Evolutionary conservation across 2,329 filamentous ascomycete genomes (phyloP).

Genomic region (Cadophora sp.): DNA sequence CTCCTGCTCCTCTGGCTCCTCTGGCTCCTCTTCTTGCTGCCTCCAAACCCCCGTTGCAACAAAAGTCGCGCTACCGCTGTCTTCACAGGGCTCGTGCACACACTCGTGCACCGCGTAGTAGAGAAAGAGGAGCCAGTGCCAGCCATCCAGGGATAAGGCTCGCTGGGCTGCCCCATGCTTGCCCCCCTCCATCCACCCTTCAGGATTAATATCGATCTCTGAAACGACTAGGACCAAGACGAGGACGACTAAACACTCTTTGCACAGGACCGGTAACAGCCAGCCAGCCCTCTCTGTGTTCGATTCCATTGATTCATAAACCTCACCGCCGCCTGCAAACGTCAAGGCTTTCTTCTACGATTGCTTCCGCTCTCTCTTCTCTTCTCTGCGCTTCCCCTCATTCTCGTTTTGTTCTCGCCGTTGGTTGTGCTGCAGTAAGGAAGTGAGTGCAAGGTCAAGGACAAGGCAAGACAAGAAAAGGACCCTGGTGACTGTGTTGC

Average conservation of each 20-base stretch:
- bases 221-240: slow-evolving; percentile 34
- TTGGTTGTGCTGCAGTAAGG: not conserved
- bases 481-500: slow-evolving; percentile 14
- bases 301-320: slow-evolving; percentile 34
- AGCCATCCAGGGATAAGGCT: not conserved
- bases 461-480: slow-evolving; percentile 7
- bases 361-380: slow-evolving; percentile 14
- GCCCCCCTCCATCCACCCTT: slow-evolving; percentile 2
- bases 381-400: slow-evolving; percentile 32
- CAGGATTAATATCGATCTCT: slow-evolving; percentile 32
- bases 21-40: not conserved
- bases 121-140: no score
- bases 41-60: slow-evolving; percentile 20
- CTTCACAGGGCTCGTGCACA: slow-evolving; percentile 8
- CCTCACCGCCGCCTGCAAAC: slow-evolving; percentile 37
- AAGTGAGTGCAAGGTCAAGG: not conserved
- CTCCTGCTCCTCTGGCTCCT: not conserved
- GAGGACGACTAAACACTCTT: not conserved
- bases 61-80: slow-evolving; percentile 9
- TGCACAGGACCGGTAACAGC: not conserved
- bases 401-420: slow-evolving; percentile 8
- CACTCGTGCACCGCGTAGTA: no score
- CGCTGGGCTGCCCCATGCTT: not conserved
- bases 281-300: not conserved
- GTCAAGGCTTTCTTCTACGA: slow-evolving; percentile 10